A percentile compares a stretch with the other conserved stretches of the same genome.
phyloP scores from a whole-genome alignment of 257 asterid genomes.

The Voacanga thouarsii region DNA sequence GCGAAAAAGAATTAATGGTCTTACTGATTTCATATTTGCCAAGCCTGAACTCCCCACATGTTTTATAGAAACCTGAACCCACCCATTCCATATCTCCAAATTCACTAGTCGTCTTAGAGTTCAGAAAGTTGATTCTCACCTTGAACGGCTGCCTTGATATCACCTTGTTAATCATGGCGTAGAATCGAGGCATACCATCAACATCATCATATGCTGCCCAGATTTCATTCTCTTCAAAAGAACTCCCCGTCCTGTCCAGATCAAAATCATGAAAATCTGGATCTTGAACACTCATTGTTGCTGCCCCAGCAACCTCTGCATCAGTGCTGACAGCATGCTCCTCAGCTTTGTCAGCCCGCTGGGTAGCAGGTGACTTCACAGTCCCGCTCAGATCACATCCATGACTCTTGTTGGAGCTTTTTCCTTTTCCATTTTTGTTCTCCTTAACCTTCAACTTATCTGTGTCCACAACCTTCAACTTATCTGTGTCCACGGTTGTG shows the following conservation, averaged over 20 bases:
- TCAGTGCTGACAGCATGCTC: constrained; percentile 19
- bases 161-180: constrained; percentile 64
- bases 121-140: constrained; percentile 71
- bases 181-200: constrained; percentile 89
- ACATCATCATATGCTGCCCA: constrained; percentile 81
- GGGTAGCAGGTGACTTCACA: constrained; percentile 29
- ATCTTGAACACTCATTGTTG: constrained; percentile 74
- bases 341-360: constrained; percentile 23
- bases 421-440: constrained; percentile 29
- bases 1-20: constrained; percentile 64
- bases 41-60: constrained; percentile 75
- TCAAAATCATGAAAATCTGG: constrained; percentile 80
- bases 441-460: constrained; percentile 34
- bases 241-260: constrained; percentile 50
- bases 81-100: constrained; percentile 63
- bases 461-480: constrained; percentile 24
- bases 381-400: constrained; percentile 37
- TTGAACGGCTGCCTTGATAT: constrained; percentile 61
- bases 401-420: constrained; percentile 15
- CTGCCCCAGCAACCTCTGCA: constrained; percentile 20
- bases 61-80: constrained; percentile 65
- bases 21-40: constrained; percentile 46
- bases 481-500: constrained; percentile 25
- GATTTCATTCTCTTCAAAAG: constrained; percentile 69
- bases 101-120: constrained; percentile 62